A percentile compares a stretch with the other conserved stretches of the same genome.
These are phyloP conservation scores for Colletotrichum sp. DNA, from an alignment of 2,329 filamentous ascomycete genomes.

Conservation along the genomic window DNA sequence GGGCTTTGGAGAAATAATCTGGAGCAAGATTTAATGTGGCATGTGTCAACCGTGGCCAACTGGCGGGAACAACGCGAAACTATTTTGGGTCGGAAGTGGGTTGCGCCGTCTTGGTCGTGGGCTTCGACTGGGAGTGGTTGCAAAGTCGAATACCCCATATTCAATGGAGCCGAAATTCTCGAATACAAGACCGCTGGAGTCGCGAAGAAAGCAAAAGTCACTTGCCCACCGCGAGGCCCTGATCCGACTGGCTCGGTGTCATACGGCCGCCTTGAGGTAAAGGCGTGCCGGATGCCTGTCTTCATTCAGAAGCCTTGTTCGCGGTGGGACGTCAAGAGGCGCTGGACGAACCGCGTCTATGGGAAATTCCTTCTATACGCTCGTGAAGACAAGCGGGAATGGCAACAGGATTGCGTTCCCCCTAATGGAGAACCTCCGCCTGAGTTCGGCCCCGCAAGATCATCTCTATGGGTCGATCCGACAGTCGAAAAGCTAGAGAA, in stretches of 20 bases:
- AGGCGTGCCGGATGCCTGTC: neutral
- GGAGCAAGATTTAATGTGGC: slow-evolving; percentile 1
- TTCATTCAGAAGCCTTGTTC: neutral
- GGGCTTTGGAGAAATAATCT: neutral
- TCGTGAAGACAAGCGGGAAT: neutral
- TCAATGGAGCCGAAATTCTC: neutral
- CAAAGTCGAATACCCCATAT: neutral
- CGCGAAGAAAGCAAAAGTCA: neutral
- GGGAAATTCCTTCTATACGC: neutral
- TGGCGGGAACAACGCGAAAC: neutral
- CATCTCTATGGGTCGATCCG: neutral
- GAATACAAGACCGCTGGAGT: neutral
- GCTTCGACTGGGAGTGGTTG: neutral
- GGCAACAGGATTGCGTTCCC: neutral
- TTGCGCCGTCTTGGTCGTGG: slow-evolving; percentile 4
- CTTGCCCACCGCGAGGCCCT: neutral
- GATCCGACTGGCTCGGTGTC: neutral
- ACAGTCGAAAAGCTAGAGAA: neutral
- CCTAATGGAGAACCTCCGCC: neutral
- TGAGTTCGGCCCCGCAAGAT: neutral
- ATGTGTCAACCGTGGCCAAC: neutral
- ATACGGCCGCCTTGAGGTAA: neutral
- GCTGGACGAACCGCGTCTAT: neutral
- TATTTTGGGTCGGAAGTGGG: neutral
- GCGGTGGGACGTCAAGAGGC: neutral